Conservation (phyloP, 129 eudicot species). For the Helianthus tuberosus region DNA sequence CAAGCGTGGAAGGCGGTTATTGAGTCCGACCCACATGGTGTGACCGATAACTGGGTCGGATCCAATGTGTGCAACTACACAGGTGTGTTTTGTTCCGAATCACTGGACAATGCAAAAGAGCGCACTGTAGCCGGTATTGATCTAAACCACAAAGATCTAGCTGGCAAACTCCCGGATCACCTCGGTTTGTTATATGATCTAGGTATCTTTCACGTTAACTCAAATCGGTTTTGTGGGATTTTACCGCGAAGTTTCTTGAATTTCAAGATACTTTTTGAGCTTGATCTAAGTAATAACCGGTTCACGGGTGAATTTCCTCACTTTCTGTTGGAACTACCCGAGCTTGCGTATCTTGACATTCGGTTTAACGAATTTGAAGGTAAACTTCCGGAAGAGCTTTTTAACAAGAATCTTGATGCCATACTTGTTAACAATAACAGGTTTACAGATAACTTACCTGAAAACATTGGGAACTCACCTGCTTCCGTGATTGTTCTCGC, state of each 20-base stretch:
- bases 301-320: conserved; percentile 68
- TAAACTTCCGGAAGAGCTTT: conserved; percentile 51
- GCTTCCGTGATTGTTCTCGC: conserved; percentile 71
- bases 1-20: conserved; percentile 75
- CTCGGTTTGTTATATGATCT: conserved; percentile 60
- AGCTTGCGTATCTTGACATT: conserved; percentile 57
- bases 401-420: conserved; percentile 71
- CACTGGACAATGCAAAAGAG: conserved; percentile 47
- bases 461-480: conserved; percentile 59
- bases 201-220: conserved; percentile 63
- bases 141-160: conserved; percentile 68
- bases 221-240: conserved; percentile 78
- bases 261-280: conserved; percentile 56
- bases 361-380: conserved; percentile 85
- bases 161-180: conserved; percentile 66
- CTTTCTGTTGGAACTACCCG: conserved; percentile 47
- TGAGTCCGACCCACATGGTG: conserved; percentile 61
- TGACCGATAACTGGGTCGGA: conserved; percentile 61
- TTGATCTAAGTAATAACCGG: conserved; percentile 80
- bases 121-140: conserved; percentile 69
- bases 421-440: conserved; percentile 65
- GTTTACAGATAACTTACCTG: conserved; percentile 52
- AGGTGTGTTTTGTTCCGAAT: conserved; percentile 61
- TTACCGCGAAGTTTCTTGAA: conserved; percentile 55
- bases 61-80: conserved; percentile 69